phyloP scores from a whole-genome alignment of 805 yeast species.

The Osmozyma mogii region DNA sequence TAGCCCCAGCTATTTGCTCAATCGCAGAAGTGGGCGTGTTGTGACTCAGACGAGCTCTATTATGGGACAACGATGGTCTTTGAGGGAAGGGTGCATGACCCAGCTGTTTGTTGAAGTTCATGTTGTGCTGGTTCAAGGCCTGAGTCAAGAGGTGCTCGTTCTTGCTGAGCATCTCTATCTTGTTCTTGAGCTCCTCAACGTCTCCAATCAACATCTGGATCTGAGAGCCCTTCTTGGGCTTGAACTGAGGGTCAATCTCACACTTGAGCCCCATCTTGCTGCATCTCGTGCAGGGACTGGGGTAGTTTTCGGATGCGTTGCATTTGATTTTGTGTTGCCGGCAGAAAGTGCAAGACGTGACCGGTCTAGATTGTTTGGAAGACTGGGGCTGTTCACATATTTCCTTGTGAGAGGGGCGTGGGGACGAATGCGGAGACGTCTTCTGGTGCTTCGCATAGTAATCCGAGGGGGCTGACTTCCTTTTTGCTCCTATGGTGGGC shows the following conservation, averaged over 20 bases:
- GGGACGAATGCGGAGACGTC: constrained; percentile 4
- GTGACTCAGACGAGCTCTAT: constrained; percentile 4
- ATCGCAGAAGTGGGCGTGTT: constrained; percentile 8
- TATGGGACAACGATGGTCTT: constrained; percentile 4
- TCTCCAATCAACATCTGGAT: constrained; percentile 78
- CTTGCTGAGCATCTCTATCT: constrained; percentile 55
- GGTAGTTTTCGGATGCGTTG: constrained; percentile 79
- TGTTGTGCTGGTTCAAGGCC: constrained; percentile 43
- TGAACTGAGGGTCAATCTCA: constrained; percentile 84
- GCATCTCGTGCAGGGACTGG: constrained; percentile 78
- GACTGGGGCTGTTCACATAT: constrained; percentile 1
- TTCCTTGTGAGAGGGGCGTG: background rate
- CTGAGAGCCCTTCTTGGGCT: constrained; percentile 89
- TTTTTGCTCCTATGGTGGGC: constrained; percentile 6
- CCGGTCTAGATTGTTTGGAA: constrained; percentile 51
- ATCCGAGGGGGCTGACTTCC: constrained; percentile 10
- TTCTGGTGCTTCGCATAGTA: constrained; percentile 8
- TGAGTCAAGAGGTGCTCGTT: constrained; percentile 64
- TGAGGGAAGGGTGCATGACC: background rate
- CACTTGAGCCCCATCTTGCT: constrained; percentile 71
- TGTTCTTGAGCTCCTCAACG: constrained; percentile 69
- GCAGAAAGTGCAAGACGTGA: constrained; percentile 89
- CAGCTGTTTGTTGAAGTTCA: constrained; percentile 21
- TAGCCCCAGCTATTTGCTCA: constrained; percentile 11
- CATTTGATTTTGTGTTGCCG: constrained; percentile 92